Conservation (phyloP, 805 yeast genomes). For the Kuraishia floccosa region DNA sequence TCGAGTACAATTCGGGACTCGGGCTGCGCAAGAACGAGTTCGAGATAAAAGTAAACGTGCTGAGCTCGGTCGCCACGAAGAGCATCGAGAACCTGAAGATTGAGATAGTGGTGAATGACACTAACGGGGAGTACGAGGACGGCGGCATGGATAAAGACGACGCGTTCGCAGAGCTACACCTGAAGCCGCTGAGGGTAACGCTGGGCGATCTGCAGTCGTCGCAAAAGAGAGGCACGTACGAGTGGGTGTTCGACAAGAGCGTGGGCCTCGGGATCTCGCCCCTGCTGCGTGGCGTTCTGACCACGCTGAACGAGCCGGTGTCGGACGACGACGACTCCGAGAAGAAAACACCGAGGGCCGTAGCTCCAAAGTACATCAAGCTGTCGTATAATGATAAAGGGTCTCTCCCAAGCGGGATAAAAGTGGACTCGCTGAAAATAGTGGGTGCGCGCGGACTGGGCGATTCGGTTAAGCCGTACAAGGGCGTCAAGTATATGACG, state of each 20-base stretch:
- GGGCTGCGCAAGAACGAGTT: constrained; percentile 47
- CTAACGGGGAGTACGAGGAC: constrained; percentile 4
- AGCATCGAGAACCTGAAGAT: constrained; percentile 35
- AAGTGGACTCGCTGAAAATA: constrained; percentile 54
- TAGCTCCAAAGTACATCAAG: constrained; percentile 32
- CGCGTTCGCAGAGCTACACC: constrained; percentile 15
- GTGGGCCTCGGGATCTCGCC: constrained; percentile 58
- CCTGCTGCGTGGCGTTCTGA: constrained; percentile 48
- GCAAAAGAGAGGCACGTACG: constrained; percentile 34
- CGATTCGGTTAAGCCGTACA: constrained; percentile 63
- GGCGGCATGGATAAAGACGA: too few relatives aligned
- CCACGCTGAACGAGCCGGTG: constrained; percentile 1
- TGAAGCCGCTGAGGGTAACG: constrained; percentile 54
- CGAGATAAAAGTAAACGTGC: constrained; percentile 46
- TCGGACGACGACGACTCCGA: constrained; percentile 1
- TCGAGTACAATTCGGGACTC: constrained; percentile 40
- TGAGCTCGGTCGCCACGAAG: constrained; percentile 33
- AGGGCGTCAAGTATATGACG: constrained; percentile 82
- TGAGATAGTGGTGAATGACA: constrained; percentile 15
- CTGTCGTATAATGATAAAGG: constrained; percentile 55
- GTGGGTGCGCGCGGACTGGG: constrained; percentile 44
- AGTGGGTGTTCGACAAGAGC: constrained; percentile 57
- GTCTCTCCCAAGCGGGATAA: constrained; percentile 62
- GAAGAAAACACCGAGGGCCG: not conserved
- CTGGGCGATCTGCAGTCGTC: constrained; percentile 61